Evolutionary conservation across 768 basidiomycete genomes (phyloP), one percentile per base, ranked within the genome.

Genomic region (Termitomyces sp.): DNA sequence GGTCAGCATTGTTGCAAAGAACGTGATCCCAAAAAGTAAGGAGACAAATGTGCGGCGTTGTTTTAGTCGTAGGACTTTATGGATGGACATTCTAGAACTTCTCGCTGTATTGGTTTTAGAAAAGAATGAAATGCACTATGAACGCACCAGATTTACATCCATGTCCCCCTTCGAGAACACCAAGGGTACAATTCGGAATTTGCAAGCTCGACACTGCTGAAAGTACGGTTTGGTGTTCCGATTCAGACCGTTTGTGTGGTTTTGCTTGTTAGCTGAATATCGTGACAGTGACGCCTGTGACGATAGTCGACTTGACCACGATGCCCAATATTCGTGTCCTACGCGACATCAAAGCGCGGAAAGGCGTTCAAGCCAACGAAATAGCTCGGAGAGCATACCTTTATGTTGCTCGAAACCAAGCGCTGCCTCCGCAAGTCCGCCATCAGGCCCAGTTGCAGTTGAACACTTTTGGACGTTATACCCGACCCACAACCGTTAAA

Each of bases 391-490:
- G 93, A 45, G 95, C 96, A 0, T 95, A 96, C 72, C 85, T 98
- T 50, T 94, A 87, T 73, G 90, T 98, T 64, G 94, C 95, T 24
- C 84, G 96, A 59, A 98, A 98, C 74, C 86, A 91, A 69, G 84
- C 88, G 2, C 75, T 98, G n/a, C 87, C 94, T 16, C 79, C 92
- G 2, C 87, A 91, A 68, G 83, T 98, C 47, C 90, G 96, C 56
- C 91, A 95, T 71, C 91, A 95, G 64, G 96, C 96, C 16, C 95
- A 97, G 71, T 76, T 98, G 60, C 94, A 97, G 68, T 79, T 97
- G 50, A 96, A 96, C 73, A 85, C 87, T 5, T 92, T 97, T 65
- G 87, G 83, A 49, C 82, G 84, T 26, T 88, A 93, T 69, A 88
- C 91, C 0, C 85, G 91, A 39, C 89, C 92, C n/a, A 86, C 87